Percentiles rank a stretch among this genome's conserved stretches.
Conservation (phyloP, 106 monocot genomes). For the Triglochin maritima region DNA sequence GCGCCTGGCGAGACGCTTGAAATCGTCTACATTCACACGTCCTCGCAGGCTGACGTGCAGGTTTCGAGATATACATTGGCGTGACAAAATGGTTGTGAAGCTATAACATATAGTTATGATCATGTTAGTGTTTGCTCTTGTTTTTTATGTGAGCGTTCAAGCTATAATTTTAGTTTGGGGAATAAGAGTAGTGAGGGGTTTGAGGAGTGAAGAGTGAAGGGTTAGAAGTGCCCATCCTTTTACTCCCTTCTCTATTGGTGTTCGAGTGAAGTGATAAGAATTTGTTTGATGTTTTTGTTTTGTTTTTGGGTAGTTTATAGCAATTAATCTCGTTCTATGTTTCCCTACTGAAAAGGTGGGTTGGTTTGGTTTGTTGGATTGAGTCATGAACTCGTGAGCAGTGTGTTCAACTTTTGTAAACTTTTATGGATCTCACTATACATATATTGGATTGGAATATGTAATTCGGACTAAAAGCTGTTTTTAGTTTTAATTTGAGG, state of each 20-base stretch:
- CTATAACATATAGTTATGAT: background rate
- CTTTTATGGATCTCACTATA: too few species aligned
- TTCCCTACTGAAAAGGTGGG: too few species aligned
- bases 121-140: background rate
- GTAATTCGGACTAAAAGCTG: too few species aligned
- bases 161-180: background rate
- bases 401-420: too few species aligned
- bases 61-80: slow-evolving; percentile 20
- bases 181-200: background rate
- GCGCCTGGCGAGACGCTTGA: slow-evolving; percentile 21
- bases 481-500: too few species aligned
- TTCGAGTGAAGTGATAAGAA: background rate
- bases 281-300: background rate
- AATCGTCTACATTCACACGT: slow-evolving; percentile 24
- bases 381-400: too few species aligned
- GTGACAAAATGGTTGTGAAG: slow-evolving; percentile 1
- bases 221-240: slow-evolving; percentile 20
- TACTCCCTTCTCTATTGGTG: slow-evolving; percentile 4
- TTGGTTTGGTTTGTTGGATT: too few species aligned
- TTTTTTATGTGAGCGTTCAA: slow-evolving; percentile 2
- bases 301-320: background rate
- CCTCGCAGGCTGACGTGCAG: slow-evolving; percentile 14
- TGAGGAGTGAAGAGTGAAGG: slow-evolving; percentile 21
- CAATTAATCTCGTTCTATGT: too few species aligned
- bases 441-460: too few species aligned